Conservation (phyloP, 225 moss, liverwort and hornwort genomes). For the Neckera pumila region DNA sequence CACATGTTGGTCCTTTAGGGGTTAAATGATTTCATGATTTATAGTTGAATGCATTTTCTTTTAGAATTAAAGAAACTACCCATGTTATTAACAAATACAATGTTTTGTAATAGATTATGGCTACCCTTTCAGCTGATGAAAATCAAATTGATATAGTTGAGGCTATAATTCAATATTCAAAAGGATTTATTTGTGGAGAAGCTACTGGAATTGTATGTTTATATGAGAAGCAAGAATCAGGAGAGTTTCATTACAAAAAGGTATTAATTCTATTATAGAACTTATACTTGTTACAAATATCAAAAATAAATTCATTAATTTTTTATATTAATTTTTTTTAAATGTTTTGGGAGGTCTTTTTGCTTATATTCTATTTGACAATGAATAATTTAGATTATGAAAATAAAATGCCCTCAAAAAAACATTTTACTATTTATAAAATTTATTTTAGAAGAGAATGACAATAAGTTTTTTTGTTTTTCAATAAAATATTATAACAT, state of each 20-base stretch:
- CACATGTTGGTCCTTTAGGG: no score
- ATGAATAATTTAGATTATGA: not conserved
- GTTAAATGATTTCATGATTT: not conserved
- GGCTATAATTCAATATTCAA: slow-evolving; percentile 72
- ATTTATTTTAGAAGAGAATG: no score
- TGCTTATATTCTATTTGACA: no score
- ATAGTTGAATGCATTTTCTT: not conserved
- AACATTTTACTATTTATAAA: no score
- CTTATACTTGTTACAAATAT: not conserved
- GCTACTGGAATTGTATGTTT: slow-evolving; percentile 34
- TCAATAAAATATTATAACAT: no score
- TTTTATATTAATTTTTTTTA: not conserved
- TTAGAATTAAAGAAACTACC: not conserved
- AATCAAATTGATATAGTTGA: slow-evolving; percentile 29
- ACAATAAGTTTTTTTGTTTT: no score
- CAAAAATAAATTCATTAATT: not conserved
- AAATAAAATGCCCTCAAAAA: not conserved
- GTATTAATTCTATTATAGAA: not conserved
- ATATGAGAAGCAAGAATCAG: slow-evolving; percentile 54
- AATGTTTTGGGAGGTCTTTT: not conserved
- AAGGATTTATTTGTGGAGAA: slow-evolving; percentile 78
- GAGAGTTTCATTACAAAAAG: slow-evolving; percentile 68
- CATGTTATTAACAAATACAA: not conserved
- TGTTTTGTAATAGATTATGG: slow-evolving; percentile 38
- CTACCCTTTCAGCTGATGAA: slow-evolving; percentile 27